A percentile compares a stretch with the other conserved stretches of the same genome.
Evolutionary conservation across 345 rosid species (phyloP).

Genomic region (Corchorus capsularis): DNA sequence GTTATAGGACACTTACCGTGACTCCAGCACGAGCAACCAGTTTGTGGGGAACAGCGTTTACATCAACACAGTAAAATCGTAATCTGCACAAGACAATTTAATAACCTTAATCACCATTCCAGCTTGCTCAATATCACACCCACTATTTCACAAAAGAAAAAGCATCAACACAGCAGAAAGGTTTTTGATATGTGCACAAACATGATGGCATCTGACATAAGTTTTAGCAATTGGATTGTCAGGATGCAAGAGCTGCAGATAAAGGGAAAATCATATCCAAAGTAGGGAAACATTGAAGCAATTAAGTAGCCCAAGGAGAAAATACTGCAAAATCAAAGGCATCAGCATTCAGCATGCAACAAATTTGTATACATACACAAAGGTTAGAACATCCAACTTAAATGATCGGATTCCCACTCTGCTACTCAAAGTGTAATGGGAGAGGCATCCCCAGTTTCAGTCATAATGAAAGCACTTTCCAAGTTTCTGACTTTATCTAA

Average conservation of each 20-base stretch:
- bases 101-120: not conserved
- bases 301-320: not conserved
- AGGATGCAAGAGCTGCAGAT: not conserved
- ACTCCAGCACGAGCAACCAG: constrained; percentile 83
- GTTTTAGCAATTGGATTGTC: not conserved
- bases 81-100: constrained; percentile 43
- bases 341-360: not conserved
- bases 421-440: not conserved
- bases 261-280: not conserved
- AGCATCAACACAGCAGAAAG: not conserved
- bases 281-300: not conserved
- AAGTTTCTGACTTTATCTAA: constrained; percentile 3
- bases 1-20: constrained; percentile 56
- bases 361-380: not conserved
- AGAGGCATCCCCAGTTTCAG: not conserved
- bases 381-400: no score
- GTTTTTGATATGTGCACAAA: not conserved
- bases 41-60: constrained; percentile 75
- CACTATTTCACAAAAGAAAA: constrained; percentile 10
- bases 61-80: constrained; percentile 76
- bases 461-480: not conserved
- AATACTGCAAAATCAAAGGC: constrained; percentile 6
- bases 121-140: not conserved
- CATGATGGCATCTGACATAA: not conserved
- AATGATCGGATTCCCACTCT: not conserved